phyloP scores from a whole-genome alignment of 495 filamentous ascomycete species.

The Entonaema liquescens region DNA sequence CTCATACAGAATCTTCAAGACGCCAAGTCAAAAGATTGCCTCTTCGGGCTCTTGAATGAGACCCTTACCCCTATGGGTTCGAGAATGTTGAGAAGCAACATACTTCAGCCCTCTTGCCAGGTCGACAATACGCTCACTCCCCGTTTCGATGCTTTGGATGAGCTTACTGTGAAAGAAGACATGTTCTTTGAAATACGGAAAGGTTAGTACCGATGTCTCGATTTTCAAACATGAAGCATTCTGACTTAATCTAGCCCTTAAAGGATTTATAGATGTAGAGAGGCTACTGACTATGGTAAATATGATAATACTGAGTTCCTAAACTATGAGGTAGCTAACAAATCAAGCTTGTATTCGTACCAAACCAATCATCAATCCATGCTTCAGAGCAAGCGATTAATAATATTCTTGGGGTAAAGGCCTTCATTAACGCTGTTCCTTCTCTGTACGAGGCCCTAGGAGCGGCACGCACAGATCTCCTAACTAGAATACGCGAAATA shows the following conservation, averaged over 20 bases:
- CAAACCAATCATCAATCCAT: conserved; percentile 67
- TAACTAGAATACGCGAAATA: conserved; percentile 71
- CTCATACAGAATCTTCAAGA: conserved; percentile 87
- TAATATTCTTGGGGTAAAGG: conserved; percentile 86
- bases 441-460: conserved; percentile 73
- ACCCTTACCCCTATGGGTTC: conserved; percentile 89
- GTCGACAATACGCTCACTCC: conserved; percentile 63
- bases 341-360: conserved; percentile 51
- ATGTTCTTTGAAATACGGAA: conserved; percentile 83
- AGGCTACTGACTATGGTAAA: conserved; percentile 69
- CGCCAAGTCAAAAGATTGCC: conserved; percentile 74
- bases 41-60: conserved; percentile 86
- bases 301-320: neutral
- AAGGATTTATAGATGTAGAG: conserved; percentile 76
- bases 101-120: conserved; percentile 90
- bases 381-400: conserved; percentile 83
- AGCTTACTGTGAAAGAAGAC: conserved; percentile 83
- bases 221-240: neutral
- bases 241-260: conserved; percentile 63
- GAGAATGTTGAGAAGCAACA: conserved; percentile 78
- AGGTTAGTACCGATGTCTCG: conserved; percentile 49
- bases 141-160: conserved; percentile 85
- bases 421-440: conserved; percentile 73
- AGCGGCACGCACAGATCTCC: conserved; percentile 69
- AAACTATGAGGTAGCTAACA: conserved; percentile 18